Conservation (phyloP, 208 protist species). For the Leishmania gerbilli region DNA sequence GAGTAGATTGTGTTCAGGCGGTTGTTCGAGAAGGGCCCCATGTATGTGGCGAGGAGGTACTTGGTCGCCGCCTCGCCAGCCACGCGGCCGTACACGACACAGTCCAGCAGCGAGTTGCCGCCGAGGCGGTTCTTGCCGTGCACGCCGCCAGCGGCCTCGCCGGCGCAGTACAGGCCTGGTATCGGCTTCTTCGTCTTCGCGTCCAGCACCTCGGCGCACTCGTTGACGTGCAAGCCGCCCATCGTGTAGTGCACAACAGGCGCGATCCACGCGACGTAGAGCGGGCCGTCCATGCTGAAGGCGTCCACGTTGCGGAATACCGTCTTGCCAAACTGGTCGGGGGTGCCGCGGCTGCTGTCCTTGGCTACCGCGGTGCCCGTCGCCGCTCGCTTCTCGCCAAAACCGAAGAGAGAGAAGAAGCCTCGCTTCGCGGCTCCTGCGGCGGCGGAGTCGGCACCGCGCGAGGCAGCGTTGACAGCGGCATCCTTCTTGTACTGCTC, state of each 20-base stretch:
- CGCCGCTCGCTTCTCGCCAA: neutral
- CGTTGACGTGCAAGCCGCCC: slow-evolving; percentile 91
- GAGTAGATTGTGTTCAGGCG: slow-evolving; percentile 54
- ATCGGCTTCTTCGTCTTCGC: slow-evolving; percentile 49
- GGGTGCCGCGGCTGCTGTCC: slow-evolving; percentile 16
- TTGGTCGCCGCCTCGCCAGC: slow-evolving; percentile 56
- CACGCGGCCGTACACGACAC: slow-evolving; percentile 93
- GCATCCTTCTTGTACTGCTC: slow-evolving; percentile 53
- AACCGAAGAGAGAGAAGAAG: slow-evolving; percentile 41
- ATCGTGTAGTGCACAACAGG: slow-evolving; percentile 97
- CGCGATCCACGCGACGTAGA: slow-evolving; percentile 82
- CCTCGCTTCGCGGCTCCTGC: slow-evolving; percentile 13
- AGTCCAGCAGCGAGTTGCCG: slow-evolving; percentile 96
- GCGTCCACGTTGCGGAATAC: slow-evolving; percentile 66
- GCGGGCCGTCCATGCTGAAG: slow-evolving; percentile 48
- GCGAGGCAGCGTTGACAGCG: slow-evolving; percentile 26
- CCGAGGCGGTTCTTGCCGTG: slow-evolving; percentile 95
- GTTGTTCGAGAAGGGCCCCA: slow-evolving; percentile 57
- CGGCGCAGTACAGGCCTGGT: slow-evolving; percentile 90
- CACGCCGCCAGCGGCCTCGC: slow-evolving; percentile 95
- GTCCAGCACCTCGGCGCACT: slow-evolving; percentile 66
- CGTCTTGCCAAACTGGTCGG: slow-evolving; percentile 86
- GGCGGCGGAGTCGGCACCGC: slow-evolving; percentile 1
- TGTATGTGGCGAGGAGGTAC: slow-evolving; percentile 56
- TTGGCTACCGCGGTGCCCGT: slow-evolving; percentile 1